phyloP scores from a whole-genome alignment of 805 yeast genomes.

The Citeromyces matritensis region DNA sequence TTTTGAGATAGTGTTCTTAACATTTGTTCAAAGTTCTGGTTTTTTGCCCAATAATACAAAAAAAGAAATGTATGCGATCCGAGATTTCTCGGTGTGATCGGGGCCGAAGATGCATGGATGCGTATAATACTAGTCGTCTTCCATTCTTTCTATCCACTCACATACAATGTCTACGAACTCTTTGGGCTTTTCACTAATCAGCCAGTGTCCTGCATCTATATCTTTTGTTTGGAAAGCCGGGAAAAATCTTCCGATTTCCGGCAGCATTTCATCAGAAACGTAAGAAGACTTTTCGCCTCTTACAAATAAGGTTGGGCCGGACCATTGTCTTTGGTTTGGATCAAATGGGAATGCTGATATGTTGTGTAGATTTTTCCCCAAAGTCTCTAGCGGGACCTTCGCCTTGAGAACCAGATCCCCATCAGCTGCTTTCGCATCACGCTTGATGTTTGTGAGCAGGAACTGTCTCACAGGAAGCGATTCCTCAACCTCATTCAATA shows the following conservation, averaged over 20 bases:
- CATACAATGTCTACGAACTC: constrained; percentile 52
- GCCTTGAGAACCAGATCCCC: constrained; percentile 20
- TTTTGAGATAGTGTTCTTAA: too few species aligned
- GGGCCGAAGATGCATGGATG: too few species aligned
- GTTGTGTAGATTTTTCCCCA: constrained; percentile 48
- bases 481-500: constrained; percentile 48
- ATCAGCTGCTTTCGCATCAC: constrained; percentile 11
- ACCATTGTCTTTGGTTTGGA: constrained; percentile 34
- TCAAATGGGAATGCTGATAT: constrained; percentile 71
- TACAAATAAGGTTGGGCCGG: constrained; percentile 64
- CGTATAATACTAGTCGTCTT: not conserved
- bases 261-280: constrained; percentile 70
- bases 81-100: too few species aligned
- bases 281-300: constrained; percentile 67
- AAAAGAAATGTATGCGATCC: too few species aligned
- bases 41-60: not conserved
- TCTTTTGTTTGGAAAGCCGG: constrained; percentile 66
- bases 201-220: constrained; percentile 86
- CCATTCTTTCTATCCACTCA: constrained; percentile 30
- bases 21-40: not conserved
- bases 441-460: constrained; percentile 50
- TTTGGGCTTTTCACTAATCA: constrained; percentile 72
- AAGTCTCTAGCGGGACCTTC: constrained; percentile 57
- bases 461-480: constrained; percentile 59
- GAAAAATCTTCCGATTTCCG: constrained; percentile 60